phyloP scores from a whole-genome alignment of 192 early-diverging fungal genomes.

The Spinellus fusiger region DNA sequence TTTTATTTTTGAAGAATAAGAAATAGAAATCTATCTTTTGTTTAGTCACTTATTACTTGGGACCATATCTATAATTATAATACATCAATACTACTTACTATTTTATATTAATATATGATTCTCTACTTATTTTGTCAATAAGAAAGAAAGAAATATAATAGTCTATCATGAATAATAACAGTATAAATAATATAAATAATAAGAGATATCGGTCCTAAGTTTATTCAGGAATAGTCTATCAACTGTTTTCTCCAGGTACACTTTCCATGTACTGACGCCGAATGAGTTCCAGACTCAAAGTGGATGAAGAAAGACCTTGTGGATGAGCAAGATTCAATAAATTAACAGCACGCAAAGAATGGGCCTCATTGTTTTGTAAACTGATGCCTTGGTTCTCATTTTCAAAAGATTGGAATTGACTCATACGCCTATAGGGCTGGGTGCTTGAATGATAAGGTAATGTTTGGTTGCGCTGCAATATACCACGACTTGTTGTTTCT shows the following conservation, averaged over 20 bases:
- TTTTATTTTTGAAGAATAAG: too few relatives aligned
- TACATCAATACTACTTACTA: too few relatives aligned
- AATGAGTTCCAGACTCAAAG: conserved; percentile 1
- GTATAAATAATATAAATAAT: too few relatives aligned
- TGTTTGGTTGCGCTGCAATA: not conserved
- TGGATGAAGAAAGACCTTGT: not conserved
- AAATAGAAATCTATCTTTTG: too few relatives aligned
- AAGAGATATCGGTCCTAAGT: too few relatives aligned
- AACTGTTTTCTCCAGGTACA: not conserved
- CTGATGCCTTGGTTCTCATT: not conserved
- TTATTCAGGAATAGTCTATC: too few relatives aligned
- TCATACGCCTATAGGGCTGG: not conserved
- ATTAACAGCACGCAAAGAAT: not conserved
- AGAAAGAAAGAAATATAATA: too few relatives aligned
- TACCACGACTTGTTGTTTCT: not conserved
- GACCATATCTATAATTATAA: too few relatives aligned
- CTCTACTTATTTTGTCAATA: too few relatives aligned
- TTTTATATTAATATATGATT: too few relatives aligned
- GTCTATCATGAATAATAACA: too few relatives aligned
- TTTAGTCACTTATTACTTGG: too few relatives aligned
- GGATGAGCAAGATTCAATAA: not conserved
- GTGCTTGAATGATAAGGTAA: not conserved
- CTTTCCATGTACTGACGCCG: not conserved
- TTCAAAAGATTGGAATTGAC: not conserved
- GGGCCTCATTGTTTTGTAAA: not conserved